These are phyloP conservation scores for Aspergillus wentii DNA, from an alignment of 495 filamentous ascomycete genomes.

Conservation along the genomic window DNA sequence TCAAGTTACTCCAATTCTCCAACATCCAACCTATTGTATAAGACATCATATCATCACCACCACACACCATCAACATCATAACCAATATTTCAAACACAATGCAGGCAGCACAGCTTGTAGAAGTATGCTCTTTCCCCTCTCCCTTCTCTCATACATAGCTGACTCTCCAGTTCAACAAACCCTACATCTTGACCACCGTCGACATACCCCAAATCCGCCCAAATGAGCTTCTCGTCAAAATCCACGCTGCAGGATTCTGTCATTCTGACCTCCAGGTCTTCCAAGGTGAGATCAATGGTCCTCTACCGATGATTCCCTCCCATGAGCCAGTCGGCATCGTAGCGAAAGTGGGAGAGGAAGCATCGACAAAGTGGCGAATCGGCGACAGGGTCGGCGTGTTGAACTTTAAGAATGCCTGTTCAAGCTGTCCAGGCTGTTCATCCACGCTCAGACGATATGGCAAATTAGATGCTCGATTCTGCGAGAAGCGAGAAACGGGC, in stretches of 20 bases:
- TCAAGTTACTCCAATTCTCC: too few species aligned
- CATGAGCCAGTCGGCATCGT: conserved; percentile 57
- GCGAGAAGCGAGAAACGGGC: conserved; percentile 4
- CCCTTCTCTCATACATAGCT: neutral
- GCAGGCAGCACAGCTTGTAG: neutral
- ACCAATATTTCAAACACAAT: too few species aligned
- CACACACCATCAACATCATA: too few species aligned
- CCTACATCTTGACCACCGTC: conserved; percentile 45
- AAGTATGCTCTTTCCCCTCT: neutral
- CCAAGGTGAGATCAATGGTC: conserved; percentile 33
- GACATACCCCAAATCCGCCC: conserved; percentile 38
- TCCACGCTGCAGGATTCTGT: conserved; percentile 54
- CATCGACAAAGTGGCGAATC: neutral
- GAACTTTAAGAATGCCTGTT: conserved; percentile 9
- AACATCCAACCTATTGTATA: too few species aligned
- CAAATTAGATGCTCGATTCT: conserved; percentile 5
- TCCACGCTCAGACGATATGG: neutral
- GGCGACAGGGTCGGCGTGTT: conserved; percentile 7
- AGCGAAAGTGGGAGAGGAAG: conserved; percentile 31
- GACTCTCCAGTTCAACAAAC: conserved; percentile 39
- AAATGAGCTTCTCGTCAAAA: conserved; percentile 53
- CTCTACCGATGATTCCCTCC: conserved; percentile 46
- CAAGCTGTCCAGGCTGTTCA: neutral
- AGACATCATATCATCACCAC: too few species aligned
- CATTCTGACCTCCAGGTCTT: conserved; percentile 55